phyloP scores from a whole-genome alignment of 2,329 filamentous ascomycete genomes.

The Cladophialophora psammophila region DNA sequence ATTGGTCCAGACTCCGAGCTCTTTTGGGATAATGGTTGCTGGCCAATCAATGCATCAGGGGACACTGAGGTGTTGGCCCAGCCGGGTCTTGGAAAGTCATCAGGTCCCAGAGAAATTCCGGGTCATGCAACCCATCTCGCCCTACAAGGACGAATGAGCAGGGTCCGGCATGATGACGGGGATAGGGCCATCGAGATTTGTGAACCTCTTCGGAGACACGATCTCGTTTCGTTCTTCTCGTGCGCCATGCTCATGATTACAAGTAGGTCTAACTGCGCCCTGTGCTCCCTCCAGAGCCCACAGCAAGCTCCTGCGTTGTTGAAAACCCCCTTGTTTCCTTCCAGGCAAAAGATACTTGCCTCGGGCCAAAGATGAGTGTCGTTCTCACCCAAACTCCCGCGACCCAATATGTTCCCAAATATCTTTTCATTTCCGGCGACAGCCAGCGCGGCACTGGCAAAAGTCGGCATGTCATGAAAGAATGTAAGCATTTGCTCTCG shows the following conservation, averaged over 20 bases:
- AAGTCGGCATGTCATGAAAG: slow-evolving; percentile 31
- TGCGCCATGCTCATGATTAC: slow-evolving; percentile 13
- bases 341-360: neutral
- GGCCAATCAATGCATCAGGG: slow-evolving; percentile 9
- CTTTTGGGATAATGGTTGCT: slow-evolving; percentile 20
- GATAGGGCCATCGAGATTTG: slow-evolving; percentile 2
- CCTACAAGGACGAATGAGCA: slow-evolving; percentile 20
- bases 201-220: slow-evolving; percentile 7
- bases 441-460: slow-evolving; percentile 22
- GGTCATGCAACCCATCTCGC: slow-evolving; percentile 18
- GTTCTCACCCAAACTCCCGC: slow-evolving; percentile 17
- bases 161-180: slow-evolving; percentile 14
- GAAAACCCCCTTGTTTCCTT: neutral
- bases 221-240: slow-evolving; percentile 5
- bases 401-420: slow-evolving; percentile 23
- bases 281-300: neutral
- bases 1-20: slow-evolving; percentile 14
- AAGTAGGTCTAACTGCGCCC: slow-evolving; percentile 14
- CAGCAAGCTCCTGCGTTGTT: neutral
- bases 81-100: slow-evolving; percentile 2
- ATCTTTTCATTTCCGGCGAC: slow-evolving; percentile 27
- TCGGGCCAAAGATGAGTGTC: slow-evolving; percentile 20
- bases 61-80: neutral
- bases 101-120: slow-evolving; percentile 8
- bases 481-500: slow-evolving; percentile 16